Percentiles rank a stretch among this genome's conserved stretches.
Conservation (phyloP, 805 yeast species). For the Hanseniaspora hatyaiensis region DNA sequence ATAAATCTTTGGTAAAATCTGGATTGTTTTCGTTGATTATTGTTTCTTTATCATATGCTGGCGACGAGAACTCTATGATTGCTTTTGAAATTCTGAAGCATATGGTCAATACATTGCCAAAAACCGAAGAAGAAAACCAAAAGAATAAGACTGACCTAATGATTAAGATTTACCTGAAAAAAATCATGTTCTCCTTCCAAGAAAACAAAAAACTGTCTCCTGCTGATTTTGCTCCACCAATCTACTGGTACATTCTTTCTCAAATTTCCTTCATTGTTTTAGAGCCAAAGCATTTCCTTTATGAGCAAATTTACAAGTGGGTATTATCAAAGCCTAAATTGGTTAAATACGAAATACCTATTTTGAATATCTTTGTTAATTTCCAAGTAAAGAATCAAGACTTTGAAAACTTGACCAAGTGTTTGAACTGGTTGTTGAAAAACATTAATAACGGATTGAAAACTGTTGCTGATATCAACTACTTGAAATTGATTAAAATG, state of each 20-base stretch:
- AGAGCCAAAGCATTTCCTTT: constrained; percentile 63
- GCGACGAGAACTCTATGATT: constrained; percentile 27
- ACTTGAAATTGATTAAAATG: constrained; percentile 43
- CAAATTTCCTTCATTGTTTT: constrained; percentile 45
- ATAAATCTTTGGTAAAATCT: constrained; percentile 47
- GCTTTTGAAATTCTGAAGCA: constrained; percentile 37
- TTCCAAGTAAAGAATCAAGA: constrained; percentile 28
- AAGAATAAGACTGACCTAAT: constrained; percentile 47
- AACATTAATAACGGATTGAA: constrained; percentile 39
- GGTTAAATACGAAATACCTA: constrained; percentile 35
- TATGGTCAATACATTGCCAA: constrained; percentile 27
- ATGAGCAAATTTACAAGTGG: constrained; percentile 60
- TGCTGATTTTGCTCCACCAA: constrained; percentile 30
- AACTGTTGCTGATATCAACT: constrained; percentile 40
- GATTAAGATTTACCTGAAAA: constrained; percentile 42
- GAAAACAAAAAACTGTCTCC: constrained; percentile 19
- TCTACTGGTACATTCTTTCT: constrained; percentile 46
- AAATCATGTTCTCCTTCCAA: constrained; percentile 30
- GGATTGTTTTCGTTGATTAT: constrained; percentile 42
- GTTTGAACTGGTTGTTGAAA: constrained; percentile 55
- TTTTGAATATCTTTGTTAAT: constrained; percentile 29
- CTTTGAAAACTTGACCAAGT: constrained; percentile 43
- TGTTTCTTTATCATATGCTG: constrained; percentile 34
- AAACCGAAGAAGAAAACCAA: constrained; percentile 31
- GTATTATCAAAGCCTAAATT: constrained; percentile 39